Evolutionary conservation across 148 eudicot genomes (phyloP), one percentile per base, ranked within the genome.

Genomic region (Fagopyrum esculentum): DNA sequence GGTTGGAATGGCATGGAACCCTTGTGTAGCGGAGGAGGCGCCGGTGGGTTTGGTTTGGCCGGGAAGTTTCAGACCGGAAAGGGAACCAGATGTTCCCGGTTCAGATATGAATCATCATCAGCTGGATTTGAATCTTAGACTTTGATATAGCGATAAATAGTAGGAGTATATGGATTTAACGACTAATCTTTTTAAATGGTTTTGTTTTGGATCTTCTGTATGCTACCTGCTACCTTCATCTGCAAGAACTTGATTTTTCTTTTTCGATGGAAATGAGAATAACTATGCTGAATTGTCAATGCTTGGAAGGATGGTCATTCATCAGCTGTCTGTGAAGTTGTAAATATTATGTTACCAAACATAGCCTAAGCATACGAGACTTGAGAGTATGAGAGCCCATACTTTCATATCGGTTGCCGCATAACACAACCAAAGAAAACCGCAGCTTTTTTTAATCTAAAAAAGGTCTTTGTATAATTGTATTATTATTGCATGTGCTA

Each of bases 111-210:
- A 47, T 46, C 54, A 47, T 46, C 54, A 71, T 66, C 71, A 66
- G 30, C 10, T 71, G 51, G 74, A 71, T 49, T 71, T 71, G 74
- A 71, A 71, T 71, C 74, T 71, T 49, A 71, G 55, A 12, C 74
- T 71, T n/a, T 71, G 30, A 71, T 69, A 0, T 17, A 15, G 29
- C 3, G 70, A 29, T 40, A 35, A 35, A 35, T 35, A 35, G 40
- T 35, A 48, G 12, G 12, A 15, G 44, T 63, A 63, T 30, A 29
- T 63, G 69, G 69, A 44, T 29, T 63, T 63, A 30, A 63, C 69
- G 46, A 66, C 71, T 66, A 66, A 66, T 66, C 47, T 40, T 40
- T 35, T 66, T 19, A 43, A 66, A 13, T 66, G 71, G 71, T 66
- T 35, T 66, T 0, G 5, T 66, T 43, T 63, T 63, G 69, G 44